Evolutionary conservation across 2,329 filamentous ascomycete genomes (phyloP).

Genomic region (Cladosporium oxysporum): DNA sequence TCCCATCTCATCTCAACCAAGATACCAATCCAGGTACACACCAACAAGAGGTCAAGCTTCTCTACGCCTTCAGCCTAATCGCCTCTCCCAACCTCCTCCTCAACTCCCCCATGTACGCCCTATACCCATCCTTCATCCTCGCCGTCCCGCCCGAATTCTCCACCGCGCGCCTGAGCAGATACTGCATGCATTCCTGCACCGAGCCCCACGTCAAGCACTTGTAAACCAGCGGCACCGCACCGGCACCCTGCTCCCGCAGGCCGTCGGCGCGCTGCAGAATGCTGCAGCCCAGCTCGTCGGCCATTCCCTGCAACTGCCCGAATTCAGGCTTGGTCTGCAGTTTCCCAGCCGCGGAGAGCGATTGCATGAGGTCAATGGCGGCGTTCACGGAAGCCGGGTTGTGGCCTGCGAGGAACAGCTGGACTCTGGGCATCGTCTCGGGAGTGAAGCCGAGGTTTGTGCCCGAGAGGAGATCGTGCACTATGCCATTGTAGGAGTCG

Average conservation of each 20-base stretch:
- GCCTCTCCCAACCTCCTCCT: constrained; percentile 7
- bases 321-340: constrained; percentile 57
- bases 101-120: constrained; percentile 11
- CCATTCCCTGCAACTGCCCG: constrained; percentile 92
- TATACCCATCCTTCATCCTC: constrained; percentile 42
- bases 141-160: constrained; percentile 63
- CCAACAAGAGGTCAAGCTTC: too few species aligned
- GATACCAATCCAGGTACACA: background rate
- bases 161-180: constrained; percentile 58
- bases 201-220: constrained; percentile 61
- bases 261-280: constrained; percentile 48
- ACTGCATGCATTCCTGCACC: constrained; percentile 76
- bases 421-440: constrained; percentile 45
- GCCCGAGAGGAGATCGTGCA: constrained; percentile 61
- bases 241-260: constrained; percentile 38
- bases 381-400: constrained; percentile 70
- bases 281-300: constrained; percentile 77
- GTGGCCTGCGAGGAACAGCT: constrained; percentile 78
- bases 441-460: constrained; percentile 28
- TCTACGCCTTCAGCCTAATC: background rate
- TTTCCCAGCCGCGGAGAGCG: constrained; percentile 44
- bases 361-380: constrained; percentile 52
- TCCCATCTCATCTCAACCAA: background rate
- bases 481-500: constrained; percentile 69
- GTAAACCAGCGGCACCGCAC: constrained; percentile 42